phyloP scores from a whole-genome alignment of 2,329 filamentous ascomycete genomes.

The Fusarium sp. region DNA sequence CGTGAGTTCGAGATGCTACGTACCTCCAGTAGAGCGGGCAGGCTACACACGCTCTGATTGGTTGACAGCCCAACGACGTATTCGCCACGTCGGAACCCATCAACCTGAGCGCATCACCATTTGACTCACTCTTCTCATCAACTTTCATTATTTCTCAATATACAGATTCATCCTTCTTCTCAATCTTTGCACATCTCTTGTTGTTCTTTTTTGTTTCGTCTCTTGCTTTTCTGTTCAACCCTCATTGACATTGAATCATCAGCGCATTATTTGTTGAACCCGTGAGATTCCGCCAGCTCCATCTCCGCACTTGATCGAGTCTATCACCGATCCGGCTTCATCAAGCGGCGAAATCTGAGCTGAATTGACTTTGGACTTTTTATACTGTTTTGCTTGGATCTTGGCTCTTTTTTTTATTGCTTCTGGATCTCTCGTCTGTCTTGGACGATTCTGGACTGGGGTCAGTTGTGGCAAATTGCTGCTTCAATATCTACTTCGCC shows the following conservation, averaged over 20 bases:
- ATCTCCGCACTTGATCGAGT: constrained; percentile 25
- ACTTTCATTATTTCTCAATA: constrained; percentile 4
- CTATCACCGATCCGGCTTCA: constrained; percentile 13
- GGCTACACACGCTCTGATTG: constrained; percentile 9
- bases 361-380: neutral
- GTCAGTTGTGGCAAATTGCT: constrained; percentile 17
- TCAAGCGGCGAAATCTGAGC: constrained; percentile 19
- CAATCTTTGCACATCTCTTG: constrained; percentile 5
- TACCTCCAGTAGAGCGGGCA: neutral
- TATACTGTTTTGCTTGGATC: neutral
- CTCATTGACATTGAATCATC: neutral
- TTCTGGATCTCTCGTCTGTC: constrained; percentile 1
- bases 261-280: neutral
- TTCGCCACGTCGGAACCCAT: constrained; percentile 25
- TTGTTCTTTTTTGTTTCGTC: neutral
- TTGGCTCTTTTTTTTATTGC: neutral
- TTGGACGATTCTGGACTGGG: neutral
- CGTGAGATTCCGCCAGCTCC: constrained; percentile 11
- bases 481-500: neutral
- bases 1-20: constrained; percentile 4
- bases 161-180: neutral
- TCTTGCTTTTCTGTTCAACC: neutral
- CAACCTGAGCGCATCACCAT: constrained; percentile 21
- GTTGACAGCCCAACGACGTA: neutral
- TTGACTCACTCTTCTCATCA: constrained; percentile 29